Evolutionary conservation across 2,329 filamentous ascomycete species (phyloP).

Genomic region (Huntiella decipiens): DNA sequence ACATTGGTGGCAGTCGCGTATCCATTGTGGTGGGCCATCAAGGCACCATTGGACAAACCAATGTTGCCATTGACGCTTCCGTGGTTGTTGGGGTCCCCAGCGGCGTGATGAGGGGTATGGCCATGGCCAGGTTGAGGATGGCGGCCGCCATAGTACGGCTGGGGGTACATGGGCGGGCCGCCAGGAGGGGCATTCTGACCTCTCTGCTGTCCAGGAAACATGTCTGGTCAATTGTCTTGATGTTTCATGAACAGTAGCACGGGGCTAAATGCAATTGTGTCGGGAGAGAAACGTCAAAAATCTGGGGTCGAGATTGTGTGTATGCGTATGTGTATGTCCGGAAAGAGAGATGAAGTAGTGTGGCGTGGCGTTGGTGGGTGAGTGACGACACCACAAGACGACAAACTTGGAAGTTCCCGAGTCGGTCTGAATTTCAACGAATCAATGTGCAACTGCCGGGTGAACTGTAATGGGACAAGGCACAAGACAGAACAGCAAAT

Average conservation of each 20-base stretch:
- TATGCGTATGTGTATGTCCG: no score
- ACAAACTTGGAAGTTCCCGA: no score
- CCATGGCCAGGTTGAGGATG: conserved; percentile 26
- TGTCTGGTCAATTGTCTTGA: not conserved
- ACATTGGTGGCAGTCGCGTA: conserved; percentile 8
- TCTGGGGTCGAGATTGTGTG: no score
- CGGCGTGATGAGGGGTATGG: conserved; percentile 44
- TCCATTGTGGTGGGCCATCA: conserved; percentile 15
- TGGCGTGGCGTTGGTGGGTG: no score
- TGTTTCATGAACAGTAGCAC: not conserved
- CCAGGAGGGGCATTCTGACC: conserved; percentile 3
- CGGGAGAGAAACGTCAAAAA: no score
- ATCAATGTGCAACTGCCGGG: no score
- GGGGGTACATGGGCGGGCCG: conserved; percentile 1
- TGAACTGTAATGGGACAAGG: no score
- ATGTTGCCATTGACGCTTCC: conserved; percentile 27
- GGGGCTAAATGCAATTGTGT: not conserved
- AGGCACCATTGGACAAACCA: conserved; percentile 24
- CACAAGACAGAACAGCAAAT: no score
- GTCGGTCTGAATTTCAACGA: no score
- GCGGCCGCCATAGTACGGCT: not conserved
- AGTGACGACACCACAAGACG: no score
- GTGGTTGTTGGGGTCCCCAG: conserved; percentile 36
- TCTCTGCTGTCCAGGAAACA: conserved; percentile 3
- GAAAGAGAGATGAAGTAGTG: no score